These are phyloP conservation scores for Colletotrichum brevisporum DNA, from an alignment of 2,329 filamentous ascomycete genomes.

Conservation along the genomic window DNA sequence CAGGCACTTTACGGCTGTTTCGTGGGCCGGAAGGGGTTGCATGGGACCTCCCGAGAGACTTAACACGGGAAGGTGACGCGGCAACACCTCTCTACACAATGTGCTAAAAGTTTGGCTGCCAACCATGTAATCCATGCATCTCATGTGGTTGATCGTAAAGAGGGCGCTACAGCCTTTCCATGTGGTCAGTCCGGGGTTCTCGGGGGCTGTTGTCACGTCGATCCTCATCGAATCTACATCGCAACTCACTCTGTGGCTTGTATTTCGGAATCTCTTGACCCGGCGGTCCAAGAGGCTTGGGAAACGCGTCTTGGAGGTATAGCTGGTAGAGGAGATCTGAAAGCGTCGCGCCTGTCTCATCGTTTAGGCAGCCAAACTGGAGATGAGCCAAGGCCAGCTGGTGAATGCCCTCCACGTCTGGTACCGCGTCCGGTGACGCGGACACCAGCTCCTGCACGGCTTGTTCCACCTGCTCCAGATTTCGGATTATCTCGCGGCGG, in stretches of 20 bases:
- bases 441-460: not conserved
- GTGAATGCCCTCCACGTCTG: not conserved
- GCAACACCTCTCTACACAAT: not conserved
- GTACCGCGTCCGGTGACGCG: not conserved
- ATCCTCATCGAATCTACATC: no score
- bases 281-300: not conserved
- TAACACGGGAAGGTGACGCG: not conserved
- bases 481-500: not conserved
- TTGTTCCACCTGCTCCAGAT: not conserved
- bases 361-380: no score
- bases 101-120: not conserved
- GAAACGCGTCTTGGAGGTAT: not conserved
- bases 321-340: not conserved
- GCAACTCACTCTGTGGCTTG: not conserved
- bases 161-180: not conserved
- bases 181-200: not conserved
- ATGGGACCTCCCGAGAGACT: not conserved
- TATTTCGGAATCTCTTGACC: not conserved
- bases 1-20: not conserved
- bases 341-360: not conserved
- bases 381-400: not conserved
- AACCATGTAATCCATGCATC: not conserved
- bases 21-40: not conserved
- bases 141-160: not conserved
- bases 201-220: no score